phyloP scores from a whole-genome alignment of 2,329 filamentous ascomycete genomes.

The Aspergillus vadensis region DNA sequence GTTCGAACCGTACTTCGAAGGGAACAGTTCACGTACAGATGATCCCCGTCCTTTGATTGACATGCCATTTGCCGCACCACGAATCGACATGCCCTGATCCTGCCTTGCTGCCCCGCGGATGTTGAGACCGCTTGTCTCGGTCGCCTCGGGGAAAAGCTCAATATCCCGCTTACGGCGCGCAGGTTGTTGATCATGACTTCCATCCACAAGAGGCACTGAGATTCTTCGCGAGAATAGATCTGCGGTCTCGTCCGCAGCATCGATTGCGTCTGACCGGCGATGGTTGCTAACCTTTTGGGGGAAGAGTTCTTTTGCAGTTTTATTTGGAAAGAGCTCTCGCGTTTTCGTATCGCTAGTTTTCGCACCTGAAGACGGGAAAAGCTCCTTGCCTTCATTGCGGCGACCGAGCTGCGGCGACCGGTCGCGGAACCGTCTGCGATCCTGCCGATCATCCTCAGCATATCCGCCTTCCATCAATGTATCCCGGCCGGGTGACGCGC shows the following conservation, averaged over 20 bases:
- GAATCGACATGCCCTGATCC: slow-evolving; percentile 41
- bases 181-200: slow-evolving; percentile 30
- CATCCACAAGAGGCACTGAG: slow-evolving; percentile 53
- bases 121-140: slow-evolving; percentile 49
- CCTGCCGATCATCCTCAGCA: slow-evolving; percentile 38
- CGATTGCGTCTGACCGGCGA: slow-evolving; percentile 54
- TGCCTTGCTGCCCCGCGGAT: slow-evolving; percentile 62
- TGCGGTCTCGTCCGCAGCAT: slow-evolving; percentile 57
- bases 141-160: slow-evolving; percentile 44
- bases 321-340: slow-evolving; percentile 52
- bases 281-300: slow-evolving; percentile 52
- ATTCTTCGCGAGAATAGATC: slow-evolving; percentile 55
- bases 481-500: slow-evolving; percentile 61
- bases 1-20: slow-evolving; percentile 60
- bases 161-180: slow-evolving; percentile 33
- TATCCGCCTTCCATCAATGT: slow-evolving; percentile 47
- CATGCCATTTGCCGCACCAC: slow-evolving; percentile 54
- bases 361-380: slow-evolving; percentile 55
- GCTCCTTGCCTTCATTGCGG: slow-evolving; percentile 53
- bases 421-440: slow-evolving; percentile 44
- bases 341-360: slow-evolving; percentile 37
- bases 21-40: slow-evolving; percentile 69
- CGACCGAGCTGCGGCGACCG: slow-evolving; percentile 42
- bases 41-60: slow-evolving; percentile 71
- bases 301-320: slow-evolving; percentile 58